Evolutionary conservation across 2,329 filamentous ascomycete genomes (phyloP), one percentile per base, ranked within the genome.

Genomic region (Hypoxylon sp.): DNA sequence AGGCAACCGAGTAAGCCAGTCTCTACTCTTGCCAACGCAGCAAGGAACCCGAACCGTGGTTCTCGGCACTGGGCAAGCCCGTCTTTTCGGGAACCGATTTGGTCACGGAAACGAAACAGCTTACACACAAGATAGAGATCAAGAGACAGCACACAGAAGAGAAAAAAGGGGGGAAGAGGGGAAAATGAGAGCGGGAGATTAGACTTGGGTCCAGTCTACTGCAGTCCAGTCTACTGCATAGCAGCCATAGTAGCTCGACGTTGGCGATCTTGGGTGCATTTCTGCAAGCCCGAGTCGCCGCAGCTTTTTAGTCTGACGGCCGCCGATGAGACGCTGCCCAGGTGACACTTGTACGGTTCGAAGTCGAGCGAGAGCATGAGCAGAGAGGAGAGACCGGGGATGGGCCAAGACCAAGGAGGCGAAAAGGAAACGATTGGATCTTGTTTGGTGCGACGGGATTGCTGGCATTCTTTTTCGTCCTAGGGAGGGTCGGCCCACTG

Each of bases 341-440:
- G 43, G 61, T 64, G 61, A 58, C 61, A 42, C 61, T 54, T 56
- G 43, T 51, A 35, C 3, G 40, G 48, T 43, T n/a, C 48, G 55
- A 58, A 58, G 54, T 35, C 56, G 58, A 58, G 51, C 48, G 45
- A 58, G 54, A 41, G 48, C 60, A 53, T 56, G 55, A 60, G 52
- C 43, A 55, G 51, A 33, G 59, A 52, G 48, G 59, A 43, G 48
- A 41, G 49, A 13, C 23, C 15, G 13, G 5, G 37, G 20, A 46
- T 31, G 49, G 20, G 33, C 20, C 15, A 31, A 26, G 38, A n/a
- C 18, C 21, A 53, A 38, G 38, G 20, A 55, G 58, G 58, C 55
- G 58, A 56, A 17, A 42, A n/a, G 2, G 3, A 35, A 59, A 51
- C 55, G 61, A 64, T 64, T 64, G 61, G 61, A n/a, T 52, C 4